phyloP scores from a whole-genome alignment of 2,329 filamentous ascomycete species.

The Cladosporium colombiae region DNA sequence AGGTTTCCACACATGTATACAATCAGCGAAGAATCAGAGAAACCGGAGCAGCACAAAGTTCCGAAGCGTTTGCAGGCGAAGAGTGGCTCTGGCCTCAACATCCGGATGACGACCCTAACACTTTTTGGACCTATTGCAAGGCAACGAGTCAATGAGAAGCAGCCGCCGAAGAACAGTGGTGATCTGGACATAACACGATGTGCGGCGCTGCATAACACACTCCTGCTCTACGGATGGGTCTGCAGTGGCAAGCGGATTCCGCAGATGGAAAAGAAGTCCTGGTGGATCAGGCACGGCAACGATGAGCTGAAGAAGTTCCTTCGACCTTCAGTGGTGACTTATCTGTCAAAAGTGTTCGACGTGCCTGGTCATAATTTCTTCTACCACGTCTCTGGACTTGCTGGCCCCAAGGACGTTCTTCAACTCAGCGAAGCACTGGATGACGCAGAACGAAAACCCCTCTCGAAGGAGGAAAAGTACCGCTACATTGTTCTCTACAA shows the following conservation, averaged over 20 bases:
- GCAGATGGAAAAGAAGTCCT: conserved; percentile 33
- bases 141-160: conserved; percentile 32
- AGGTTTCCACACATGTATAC: conserved; percentile 18
- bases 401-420: conserved; percentile 32
- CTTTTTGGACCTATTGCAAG: conserved; percentile 36
- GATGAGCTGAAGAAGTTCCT: conserved; percentile 30
- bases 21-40: conserved; percentile 13
- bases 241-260: conserved; percentile 35
- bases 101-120: conserved; percentile 21
- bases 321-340: conserved; percentile 33
- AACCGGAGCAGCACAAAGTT: conserved; percentile 11
- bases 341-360: conserved; percentile 37
- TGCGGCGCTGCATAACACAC: conserved; percentile 37
- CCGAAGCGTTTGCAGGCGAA: conserved; percentile 16
- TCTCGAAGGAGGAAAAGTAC: conserved; percentile 30
- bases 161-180: conserved; percentile 26
- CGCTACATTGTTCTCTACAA: conserved; percentile 36
- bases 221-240: conserved; percentile 39
- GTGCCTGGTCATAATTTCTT: conserved; percentile 36
- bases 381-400: conserved; percentile 36
- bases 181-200: conserved; percentile 36
- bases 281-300: conserved; percentile 36
- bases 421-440: conserved; percentile 34
- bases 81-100: conserved; percentile 22
- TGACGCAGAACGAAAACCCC: conserved; percentile 28